These are phyloP conservation scores for Entonaema liquescens DNA, from an alignment of 495 filamentous ascomycete species.

Conservation along the genomic window DNA sequence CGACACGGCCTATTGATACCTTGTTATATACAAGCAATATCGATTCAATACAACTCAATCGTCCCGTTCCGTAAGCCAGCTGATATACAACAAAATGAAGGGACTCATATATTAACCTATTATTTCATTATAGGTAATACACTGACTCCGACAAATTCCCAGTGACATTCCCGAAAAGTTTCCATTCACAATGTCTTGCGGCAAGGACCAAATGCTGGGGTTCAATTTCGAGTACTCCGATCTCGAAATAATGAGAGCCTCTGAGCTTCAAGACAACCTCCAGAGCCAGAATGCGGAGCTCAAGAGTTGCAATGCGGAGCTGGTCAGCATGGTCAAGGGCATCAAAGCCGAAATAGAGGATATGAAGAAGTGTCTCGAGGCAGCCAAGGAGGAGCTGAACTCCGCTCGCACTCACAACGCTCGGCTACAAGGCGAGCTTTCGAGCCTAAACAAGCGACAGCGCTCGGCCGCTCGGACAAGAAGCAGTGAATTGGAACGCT, in stretches of 20 bases:
- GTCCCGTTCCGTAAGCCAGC: not conserved
- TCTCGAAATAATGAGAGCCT: not conserved
- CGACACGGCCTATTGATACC: not conserved
- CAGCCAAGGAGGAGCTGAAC: not conserved
- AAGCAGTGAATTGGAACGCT: not conserved
- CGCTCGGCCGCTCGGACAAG: not conserved
- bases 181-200: not conserved
- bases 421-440: not conserved
- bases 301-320: not conserved
- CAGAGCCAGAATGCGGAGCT: not conserved
- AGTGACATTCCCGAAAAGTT: no score
- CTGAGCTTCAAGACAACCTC: no score
- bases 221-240: not conserved
- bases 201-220: not conserved
- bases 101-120: not conserved
- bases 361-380: not conserved
- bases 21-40: not conserved
- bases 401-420: not conserved
- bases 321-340: not conserved
- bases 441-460: not conserved
- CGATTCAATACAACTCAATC: not conserved
- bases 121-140: not conserved
- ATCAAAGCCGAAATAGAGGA: not conserved
- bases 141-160: no score
- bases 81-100: not conserved